These are phyloP conservation scores for Chenopodium formosanum DNA, from an alignment of 148 eudicot species.

Conservation along the genomic window DNA sequence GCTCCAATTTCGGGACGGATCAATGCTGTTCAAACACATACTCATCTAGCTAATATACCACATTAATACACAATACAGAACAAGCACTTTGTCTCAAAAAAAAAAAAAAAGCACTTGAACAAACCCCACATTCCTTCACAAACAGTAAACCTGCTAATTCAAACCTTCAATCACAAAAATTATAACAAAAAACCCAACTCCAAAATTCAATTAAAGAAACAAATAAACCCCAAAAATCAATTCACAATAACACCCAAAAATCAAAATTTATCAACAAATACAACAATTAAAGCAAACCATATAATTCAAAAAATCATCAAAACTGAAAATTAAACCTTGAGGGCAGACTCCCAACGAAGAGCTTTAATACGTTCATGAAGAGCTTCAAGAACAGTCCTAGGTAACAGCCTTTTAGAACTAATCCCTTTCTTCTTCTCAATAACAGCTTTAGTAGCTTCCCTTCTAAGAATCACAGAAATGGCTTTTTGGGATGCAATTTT, in stretches of 20 bases:
- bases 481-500: slow-evolving; percentile 84
- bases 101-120: too few species aligned
- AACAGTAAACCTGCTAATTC: too few species aligned
- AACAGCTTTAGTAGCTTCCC: slow-evolving; percentile 91
- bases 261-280: too few species aligned
- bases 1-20: not conserved
- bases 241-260: not conserved
- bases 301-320: not conserved
- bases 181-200: not conserved
- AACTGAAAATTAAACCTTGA: slow-evolving; percentile 43
- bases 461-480: slow-evolving; percentile 66
- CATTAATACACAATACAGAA: too few species aligned
- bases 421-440: slow-evolving; percentile 79
- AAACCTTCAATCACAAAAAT: not conserved
- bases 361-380: slow-evolving; percentile 86
- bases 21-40: not conserved
- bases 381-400: slow-evolving; percentile 86
- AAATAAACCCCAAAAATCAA: too few species aligned
- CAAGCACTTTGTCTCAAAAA: too few species aligned
- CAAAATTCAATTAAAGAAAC: not conserved
- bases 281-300: not conserved
- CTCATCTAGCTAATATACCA: not conserved
- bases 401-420: slow-evolving; percentile 65
- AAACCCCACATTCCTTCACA: too few species aligned
- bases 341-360: slow-evolving; percentile 92